Evolutionary conservation across 1,284 basidiomycete species (phyloP), one percentile per base, ranked within the genome.

Genomic region (Porodaedalea pini): DNA sequence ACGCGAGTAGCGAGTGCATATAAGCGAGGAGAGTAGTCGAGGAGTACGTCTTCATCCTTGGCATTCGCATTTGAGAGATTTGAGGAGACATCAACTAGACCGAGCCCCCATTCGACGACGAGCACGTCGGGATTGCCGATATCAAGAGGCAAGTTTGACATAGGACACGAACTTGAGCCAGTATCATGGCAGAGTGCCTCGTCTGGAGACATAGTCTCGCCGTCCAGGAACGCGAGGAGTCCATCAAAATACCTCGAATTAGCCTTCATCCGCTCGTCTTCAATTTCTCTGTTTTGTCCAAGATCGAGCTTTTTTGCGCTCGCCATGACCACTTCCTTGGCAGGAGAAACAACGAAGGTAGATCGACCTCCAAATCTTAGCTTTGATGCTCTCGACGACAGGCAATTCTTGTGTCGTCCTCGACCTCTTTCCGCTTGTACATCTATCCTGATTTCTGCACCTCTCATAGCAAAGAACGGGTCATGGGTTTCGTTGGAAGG

Each of bases 21-120:
- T 32, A 54, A 15, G 13, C 53, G 53, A 47, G 40, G 53, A 47
- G 53, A 54, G 21, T 54, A 47, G 23, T 23, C 41, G 11, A 54
- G 32, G 1, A 32, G n/a, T 10, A 27, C 15, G n/a, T 1, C 4
- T 32, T 17, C 34, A 29, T 21, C 17, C 17, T 49, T 7, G 10
- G 19, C 27, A 45, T 13, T 15, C 17, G 34, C 39, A 7, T 17
- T 54, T n/a, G 31, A 47, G 13, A 19, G 8, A n/a, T 32, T 19
- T 6, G 15, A n/a, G 31, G 23, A 41, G 34, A 19, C 17, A 21
- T 5, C 19, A 6, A 23, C 17, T 11, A 23, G n/a, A 21, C 23
- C 53, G 15, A 54, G 32, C 3, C 25, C 53, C 53, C 53, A 54
- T 36, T 54, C 53, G 15, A 54, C 21, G 34, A 54, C 41, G 8